phyloP scores from a whole-genome alignment of 352 stramenopile species.

The Pythium graminicola region DNA sequence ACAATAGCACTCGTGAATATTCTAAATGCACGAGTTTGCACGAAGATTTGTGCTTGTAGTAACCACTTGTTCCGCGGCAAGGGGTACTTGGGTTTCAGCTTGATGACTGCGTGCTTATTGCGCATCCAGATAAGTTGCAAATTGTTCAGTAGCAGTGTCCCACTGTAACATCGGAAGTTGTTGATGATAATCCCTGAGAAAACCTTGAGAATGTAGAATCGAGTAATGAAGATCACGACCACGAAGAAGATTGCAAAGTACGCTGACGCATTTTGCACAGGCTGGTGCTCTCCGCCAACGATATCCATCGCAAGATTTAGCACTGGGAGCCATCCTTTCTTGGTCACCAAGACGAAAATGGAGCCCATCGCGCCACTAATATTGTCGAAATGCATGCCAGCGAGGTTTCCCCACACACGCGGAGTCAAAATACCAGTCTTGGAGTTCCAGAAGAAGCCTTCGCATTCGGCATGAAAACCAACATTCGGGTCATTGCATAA shows the following conservation, averaged over 20 bases:
- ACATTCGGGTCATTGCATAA: conserved; percentile 72
- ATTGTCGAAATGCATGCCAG: conserved; percentile 77
- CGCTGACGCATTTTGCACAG: conserved; percentile 59
- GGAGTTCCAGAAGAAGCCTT: conserved; percentile 59
- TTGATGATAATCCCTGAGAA: conserved; percentile 84
- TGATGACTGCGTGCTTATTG: conserved; percentile 54
- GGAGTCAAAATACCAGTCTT: conserved; percentile 51
- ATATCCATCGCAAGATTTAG: conserved; percentile 83
- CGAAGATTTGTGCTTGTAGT: conserved; percentile 50
- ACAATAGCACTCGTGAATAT: conserved; percentile 56
- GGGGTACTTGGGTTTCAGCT: conserved; percentile 68
- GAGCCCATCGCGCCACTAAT: conserved; percentile 71
- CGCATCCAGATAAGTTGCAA: conserved; percentile 76
- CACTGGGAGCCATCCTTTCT: conserved; percentile 81
- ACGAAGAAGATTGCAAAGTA: conserved; percentile 83
- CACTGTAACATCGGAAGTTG: conserved; percentile 82
- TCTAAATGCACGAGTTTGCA: conserved; percentile 59
- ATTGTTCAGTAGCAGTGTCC: conserved; percentile 67
- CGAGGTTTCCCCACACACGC: conserved; percentile 73
- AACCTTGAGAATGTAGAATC: conserved; percentile 71
- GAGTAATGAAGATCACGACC: conserved; percentile 68
- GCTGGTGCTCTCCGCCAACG: conserved; percentile 59
- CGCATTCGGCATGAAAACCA: conserved; percentile 36
- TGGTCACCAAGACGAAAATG: conserved; percentile 74
- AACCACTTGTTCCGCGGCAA: conserved; percentile 53